Base-by-base conservation (phyloP, 1,284 basidiomycete genomes). In the Schizophyllum commune region DNA sequence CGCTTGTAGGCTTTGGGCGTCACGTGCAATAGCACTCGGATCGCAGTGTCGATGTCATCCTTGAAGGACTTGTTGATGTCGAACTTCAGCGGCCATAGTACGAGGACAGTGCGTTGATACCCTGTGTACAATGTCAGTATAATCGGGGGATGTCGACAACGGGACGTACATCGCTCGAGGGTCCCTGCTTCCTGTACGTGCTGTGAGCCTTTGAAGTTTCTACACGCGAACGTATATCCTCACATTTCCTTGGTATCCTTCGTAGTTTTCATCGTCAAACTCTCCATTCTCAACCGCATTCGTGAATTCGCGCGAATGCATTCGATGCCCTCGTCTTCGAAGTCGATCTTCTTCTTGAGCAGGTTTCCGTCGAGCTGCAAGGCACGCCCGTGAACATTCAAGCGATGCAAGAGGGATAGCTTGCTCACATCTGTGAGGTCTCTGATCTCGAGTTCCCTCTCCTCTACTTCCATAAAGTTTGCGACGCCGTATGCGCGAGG, bases 171-270 rank as follows among this genome's bases (percentile, higher is more conserved):
- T 39, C 34, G 34, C 13, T 39, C 34, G 34, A 72, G 39, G 7
- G 66, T 63, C 1, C 70, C 71, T 39, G 68, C 68, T 39, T 60
- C 65, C 70, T 73, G 55, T n/a, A n/a, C n/a, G 47, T 53, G 62
- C 9, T 4, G 22, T 32, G 53, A 21, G 39, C n/a, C n/a, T n/a
- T n/a, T 54, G 1, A 56, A 52, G 33, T 8, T 60, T 34, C 27
- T 33, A 15, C 58, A 47, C 5, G 32, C 47, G 52, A 34, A 32
- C 20, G 54, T 39, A n/a, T 33, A 7, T 15, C 71, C 77, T 57
- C 62, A 80, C 79, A 66, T 79, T 78, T 27, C 75, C 78, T 63
- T 70, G 70, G 60, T 77, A 78, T 9, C 75, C 76, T 60, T 77
- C 75, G 57, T 76, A 77, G 1, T 77, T 73, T 57, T 71, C 64